phyloP scores from a whole-genome alignment of 257 asterid species.

The Phtheirospermum japonicum region DNA sequence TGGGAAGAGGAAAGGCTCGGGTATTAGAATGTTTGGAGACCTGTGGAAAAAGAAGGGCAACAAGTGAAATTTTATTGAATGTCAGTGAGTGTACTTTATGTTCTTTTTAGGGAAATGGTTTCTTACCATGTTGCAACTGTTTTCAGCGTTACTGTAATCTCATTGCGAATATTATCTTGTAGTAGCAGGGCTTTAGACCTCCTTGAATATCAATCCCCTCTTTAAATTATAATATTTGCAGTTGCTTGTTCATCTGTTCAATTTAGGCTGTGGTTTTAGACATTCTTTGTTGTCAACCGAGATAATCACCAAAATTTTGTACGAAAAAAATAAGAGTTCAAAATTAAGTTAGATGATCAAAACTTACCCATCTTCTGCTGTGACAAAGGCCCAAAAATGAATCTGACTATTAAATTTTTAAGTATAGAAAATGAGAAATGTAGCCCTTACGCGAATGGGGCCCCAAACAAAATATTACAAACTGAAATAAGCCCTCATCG shows the following conservation, averaged over 20 bases:
- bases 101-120: constrained; percentile 33
- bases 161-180: constrained; percentile 5
- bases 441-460: too few species aligned
- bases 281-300: not conserved
- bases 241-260: not conserved
- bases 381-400: too few species aligned
- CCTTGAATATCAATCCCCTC: not conserved
- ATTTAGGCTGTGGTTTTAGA: not conserved
- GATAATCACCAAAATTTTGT: too few species aligned
- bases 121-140: constrained; percentile 39
- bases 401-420: too few species aligned
- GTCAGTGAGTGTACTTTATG: too few species aligned
- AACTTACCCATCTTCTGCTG: too few species aligned
- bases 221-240: not conserved
- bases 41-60: constrained; percentile 88
- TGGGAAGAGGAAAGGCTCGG: constrained; percentile 66
- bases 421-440: too few species aligned
- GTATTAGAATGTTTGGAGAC: constrained; percentile 84
- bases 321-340: too few species aligned
- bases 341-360: too few species aligned
- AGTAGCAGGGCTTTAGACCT: not conserved
- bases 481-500: too few species aligned
- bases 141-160: constrained; percentile 17
- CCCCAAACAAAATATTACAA: too few species aligned
- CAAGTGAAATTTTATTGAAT: constrained; percentile 37